Conservation (phyloP, 2,329 filamentous ascomycete genomes). For the Sclerotinia minor region DNA sequence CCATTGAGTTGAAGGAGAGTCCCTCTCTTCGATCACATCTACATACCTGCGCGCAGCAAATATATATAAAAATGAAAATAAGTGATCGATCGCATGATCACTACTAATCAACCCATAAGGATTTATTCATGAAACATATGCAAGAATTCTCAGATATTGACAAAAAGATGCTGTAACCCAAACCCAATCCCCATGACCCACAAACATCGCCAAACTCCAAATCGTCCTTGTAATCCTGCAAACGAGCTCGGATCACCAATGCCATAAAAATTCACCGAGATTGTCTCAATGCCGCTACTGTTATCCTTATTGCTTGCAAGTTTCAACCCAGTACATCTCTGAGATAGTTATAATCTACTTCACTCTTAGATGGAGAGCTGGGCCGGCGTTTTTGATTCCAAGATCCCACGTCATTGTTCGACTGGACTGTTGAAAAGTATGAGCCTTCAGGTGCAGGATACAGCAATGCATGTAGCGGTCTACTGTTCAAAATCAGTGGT, state of each 20-base stretch:
- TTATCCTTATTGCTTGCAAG: background rate
- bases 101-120: background rate
- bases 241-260: no score
- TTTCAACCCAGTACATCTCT: background rate
- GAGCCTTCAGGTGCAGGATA: background rate
- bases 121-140: background rate
- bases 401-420: background rate
- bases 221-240: no score
- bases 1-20: background rate
- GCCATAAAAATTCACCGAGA: no score
- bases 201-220: background rate
- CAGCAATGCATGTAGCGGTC: slow-evolving; percentile 6
- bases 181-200: background rate
- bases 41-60: no score
- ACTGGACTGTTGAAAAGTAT: background rate
- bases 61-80: no score
- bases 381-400: background rate
- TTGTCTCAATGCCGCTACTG: background rate
- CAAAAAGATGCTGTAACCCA: background rate
- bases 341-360: background rate
- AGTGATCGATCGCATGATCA: no score
- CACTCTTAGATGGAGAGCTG: background rate
- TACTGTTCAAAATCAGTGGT: slow-evolving; percentile 6
- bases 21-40: background rate
- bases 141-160: background rate